Evolutionary conservation across 2,329 filamentous ascomycete genomes (phyloP).

Genomic region (Microdochium trichocladiopsis): DNA sequence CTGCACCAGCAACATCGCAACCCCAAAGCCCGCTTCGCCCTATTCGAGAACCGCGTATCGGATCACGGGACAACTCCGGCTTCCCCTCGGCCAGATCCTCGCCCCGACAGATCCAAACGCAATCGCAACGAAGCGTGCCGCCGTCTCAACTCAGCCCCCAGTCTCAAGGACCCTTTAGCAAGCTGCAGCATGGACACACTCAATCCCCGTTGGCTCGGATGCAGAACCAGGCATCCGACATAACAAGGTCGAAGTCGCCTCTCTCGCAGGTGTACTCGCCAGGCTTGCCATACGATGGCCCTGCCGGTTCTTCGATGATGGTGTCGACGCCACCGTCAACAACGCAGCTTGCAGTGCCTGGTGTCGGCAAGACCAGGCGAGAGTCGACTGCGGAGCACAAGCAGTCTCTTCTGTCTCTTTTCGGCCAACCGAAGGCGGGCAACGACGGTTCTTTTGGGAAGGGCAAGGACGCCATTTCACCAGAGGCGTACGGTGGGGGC

Average conservation of each 20-base stretch:
- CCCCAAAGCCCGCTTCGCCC: not conserved
- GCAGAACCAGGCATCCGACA: not conserved
- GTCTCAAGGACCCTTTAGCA: not conserved
- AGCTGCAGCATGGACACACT: not conserved
- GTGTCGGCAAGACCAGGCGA: not conserved
- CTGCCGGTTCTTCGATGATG: not conserved
- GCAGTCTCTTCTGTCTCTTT: slow-evolving; percentile 12
- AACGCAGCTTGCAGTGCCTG: not conserved
- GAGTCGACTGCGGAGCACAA: not conserved
- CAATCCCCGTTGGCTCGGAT: not conserved
- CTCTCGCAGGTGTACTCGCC: not conserved
- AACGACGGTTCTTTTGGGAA: not conserved
- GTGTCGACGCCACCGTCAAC: not conserved
- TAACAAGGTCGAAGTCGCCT: not conserved
- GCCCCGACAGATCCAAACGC: not conserved
- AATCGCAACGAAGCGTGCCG: not conserved
- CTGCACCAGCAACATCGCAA: not conserved
- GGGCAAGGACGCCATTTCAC: slow-evolving; percentile 7
- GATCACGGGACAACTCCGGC: not conserved
- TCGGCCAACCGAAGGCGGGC: not conserved
- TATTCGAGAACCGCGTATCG: not conserved
- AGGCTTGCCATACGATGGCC: not conserved
- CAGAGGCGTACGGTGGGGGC: not conserved
- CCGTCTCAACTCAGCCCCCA: not conserved
- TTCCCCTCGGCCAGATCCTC: not conserved